Percentiles rank a stretch among this genome's conserved stretches.
phyloP scores from a whole-genome alignment of 257 asterid species.

The Primulina eburnea region DNA sequence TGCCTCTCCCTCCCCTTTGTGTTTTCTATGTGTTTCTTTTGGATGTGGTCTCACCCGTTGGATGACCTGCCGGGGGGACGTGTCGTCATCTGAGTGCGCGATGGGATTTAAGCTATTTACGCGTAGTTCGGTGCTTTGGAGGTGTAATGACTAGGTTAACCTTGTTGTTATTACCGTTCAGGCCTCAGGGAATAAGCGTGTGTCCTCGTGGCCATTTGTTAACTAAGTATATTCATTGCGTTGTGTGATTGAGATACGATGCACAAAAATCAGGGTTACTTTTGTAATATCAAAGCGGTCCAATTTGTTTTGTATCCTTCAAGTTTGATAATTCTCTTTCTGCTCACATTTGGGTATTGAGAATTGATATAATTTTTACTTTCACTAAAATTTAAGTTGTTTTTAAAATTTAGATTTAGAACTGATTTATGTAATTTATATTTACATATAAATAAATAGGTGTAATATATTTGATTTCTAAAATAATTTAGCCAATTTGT shows the following conservation, averaged over 20 bases:
- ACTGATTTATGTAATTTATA: too few species aligned
- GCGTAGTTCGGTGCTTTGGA: constrained; percentile 17
- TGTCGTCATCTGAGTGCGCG: constrained; percentile 29
- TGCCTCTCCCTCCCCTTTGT: constrained; percentile 44
- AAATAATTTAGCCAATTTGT: too few species aligned
- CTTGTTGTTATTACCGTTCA: constrained; percentile 50
- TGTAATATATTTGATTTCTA: too few species aligned
- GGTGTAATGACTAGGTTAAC: constrained; percentile 49
- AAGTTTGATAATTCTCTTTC: too few species aligned
- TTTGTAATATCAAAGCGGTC: constrained; percentile 20
- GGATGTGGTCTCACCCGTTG: constrained; percentile 35
- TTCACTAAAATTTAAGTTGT: too few species aligned
- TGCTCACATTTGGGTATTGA: too few species aligned
- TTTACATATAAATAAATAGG: too few species aligned
- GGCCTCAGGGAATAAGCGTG: constrained; percentile 17
- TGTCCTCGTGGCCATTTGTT: constrained; percentile 51
- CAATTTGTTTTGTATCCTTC: too few species aligned
- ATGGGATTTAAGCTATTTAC: constrained; percentile 25
- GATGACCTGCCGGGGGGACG: constrained; percentile 30
- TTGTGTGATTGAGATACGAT: constrained; percentile 35
- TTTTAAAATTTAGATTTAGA: too few species aligned
- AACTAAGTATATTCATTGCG: constrained; percentile 32
- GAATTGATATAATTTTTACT: too few species aligned
- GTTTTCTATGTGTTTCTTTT: constrained; percentile 73
- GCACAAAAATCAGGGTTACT: constrained; percentile 30